phyloP scores from a whole-genome alignment of 768 basidiomycete species.

The Trametes cinnabarina region DNA sequence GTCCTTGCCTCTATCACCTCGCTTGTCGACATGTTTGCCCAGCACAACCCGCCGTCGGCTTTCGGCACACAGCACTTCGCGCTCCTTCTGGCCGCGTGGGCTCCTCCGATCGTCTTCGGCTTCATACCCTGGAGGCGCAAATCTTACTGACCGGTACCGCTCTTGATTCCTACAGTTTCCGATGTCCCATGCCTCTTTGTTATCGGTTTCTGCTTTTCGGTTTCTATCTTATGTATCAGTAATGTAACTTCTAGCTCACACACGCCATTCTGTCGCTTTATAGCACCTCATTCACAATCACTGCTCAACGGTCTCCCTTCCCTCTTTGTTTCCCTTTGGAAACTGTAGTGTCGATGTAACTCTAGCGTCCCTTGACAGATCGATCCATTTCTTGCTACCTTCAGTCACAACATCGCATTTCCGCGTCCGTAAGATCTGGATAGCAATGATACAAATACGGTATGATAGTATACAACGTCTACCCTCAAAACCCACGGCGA shows the following conservation, averaged over 20 bases:
- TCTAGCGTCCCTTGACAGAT: background rate
- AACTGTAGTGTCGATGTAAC: constrained; percentile 14
- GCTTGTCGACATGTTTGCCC: constrained; percentile 45
- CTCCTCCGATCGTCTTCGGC: constrained; percentile 56
- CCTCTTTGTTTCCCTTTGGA: background rate
- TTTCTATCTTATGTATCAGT: constrained; percentile 16
- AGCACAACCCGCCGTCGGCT: constrained; percentile 51
- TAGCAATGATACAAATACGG: constrained; percentile 14
- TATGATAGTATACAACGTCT: constrained; percentile 10
- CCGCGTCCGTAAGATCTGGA: background rate
- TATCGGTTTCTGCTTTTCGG: background rate
- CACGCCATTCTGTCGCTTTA: constrained; percentile 17
- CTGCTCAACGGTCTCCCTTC: background rate
- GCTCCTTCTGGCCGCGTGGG: constrained; percentile 58
- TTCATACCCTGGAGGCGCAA: constrained; percentile 15
- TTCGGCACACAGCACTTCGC: constrained; percentile 69
- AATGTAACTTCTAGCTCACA: constrained; percentile 17
- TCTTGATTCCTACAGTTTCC: background rate
- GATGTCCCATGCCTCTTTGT: background rate
- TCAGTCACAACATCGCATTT: no score
- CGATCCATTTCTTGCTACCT: background rate
- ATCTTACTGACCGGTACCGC: background rate
- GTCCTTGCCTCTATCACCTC: constrained; percentile 42
- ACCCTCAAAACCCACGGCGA: constrained; percentile 32
- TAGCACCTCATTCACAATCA: background rate